These are phyloP conservation scores for Cadophora sp. DNA, from an alignment of 2,329 filamentous ascomycete species.

Conservation along the genomic window DNA sequence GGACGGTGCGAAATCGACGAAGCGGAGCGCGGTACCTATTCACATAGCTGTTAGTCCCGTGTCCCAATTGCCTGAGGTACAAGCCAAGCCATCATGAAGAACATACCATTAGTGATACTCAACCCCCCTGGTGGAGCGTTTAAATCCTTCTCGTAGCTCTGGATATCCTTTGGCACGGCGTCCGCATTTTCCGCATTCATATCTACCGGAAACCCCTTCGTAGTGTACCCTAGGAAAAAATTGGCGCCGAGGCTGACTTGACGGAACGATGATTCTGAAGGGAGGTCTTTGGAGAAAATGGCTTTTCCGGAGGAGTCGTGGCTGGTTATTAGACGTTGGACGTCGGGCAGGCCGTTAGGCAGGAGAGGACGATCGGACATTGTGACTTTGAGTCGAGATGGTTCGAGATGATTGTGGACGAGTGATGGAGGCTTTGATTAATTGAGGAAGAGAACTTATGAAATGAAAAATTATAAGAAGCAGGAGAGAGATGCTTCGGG, in stretches of 20 bases:
- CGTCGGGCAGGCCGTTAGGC: conserved; percentile 31
- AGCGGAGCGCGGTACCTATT: conserved; percentile 29
- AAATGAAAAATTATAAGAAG: background rate
- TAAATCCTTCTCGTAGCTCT: conserved; percentile 29
- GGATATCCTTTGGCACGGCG: conserved; percentile 29
- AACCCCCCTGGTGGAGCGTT: conserved; percentile 30
- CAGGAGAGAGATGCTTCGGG: background rate
- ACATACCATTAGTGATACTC: conserved; percentile 26
- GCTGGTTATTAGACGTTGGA: conserved; percentile 35
- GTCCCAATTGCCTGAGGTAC: background rate
- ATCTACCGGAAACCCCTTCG: conserved; percentile 32
- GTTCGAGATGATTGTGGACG: background rate
- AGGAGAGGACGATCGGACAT: conserved; percentile 21
- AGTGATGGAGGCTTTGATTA: background rate
- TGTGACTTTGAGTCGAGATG: background rate
- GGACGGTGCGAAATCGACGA: conserved; percentile 33
- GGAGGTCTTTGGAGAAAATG: conserved; percentile 27
- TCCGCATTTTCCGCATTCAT: conserved; percentile 21
- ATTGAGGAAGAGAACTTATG: background rate
- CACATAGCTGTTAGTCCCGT: background rate
- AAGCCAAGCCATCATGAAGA: too few species aligned
- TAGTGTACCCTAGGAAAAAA: conserved; percentile 37
- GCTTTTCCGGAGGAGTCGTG: conserved; percentile 31
- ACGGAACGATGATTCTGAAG: conserved; percentile 24
- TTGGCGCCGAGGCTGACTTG: conserved; percentile 26